These are phyloP conservation scores for Datura wrightii DNA, from an alignment of 257 asterid genomes.

Conservation along the genomic window DNA sequence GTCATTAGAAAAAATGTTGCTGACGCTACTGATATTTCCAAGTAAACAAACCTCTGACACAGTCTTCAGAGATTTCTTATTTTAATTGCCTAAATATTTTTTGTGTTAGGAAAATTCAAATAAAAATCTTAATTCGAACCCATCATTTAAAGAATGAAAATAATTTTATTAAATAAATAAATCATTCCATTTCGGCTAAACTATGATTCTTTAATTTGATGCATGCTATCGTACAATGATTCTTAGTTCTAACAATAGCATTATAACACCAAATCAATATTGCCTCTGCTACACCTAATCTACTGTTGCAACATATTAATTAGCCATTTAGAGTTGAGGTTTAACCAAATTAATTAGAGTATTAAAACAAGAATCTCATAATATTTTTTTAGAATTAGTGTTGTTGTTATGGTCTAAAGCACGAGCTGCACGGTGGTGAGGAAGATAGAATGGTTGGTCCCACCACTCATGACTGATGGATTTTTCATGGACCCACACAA, in stretches of 20 bases:
- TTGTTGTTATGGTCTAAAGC: constrained; percentile 12
- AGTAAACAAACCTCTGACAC: neutral
- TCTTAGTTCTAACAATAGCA: neutral
- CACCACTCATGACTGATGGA: constrained; percentile 40
- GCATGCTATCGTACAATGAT: neutral
- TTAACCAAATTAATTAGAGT: neutral
- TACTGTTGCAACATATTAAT: neutral
- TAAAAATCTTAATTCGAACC: neutral
- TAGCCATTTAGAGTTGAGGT: neutral
- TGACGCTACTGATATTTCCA: neutral
- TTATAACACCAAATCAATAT: neutral
- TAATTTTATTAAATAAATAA: neutral
- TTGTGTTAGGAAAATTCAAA: neutral
- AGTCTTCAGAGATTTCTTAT: neutral
- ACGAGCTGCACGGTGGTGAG: constrained; percentile 36
- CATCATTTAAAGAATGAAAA: neutral
- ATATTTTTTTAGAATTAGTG: neutral
- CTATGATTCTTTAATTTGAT: neutral
- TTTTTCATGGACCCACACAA: constrained; percentile 45
- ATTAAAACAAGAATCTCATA: neutral
- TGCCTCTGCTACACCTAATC: neutral
- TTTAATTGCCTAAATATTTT: neutral
- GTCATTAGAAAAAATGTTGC: constrained; percentile 36
- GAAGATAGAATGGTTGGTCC: constrained; percentile 35
- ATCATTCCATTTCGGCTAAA: neutral